Percentiles rank a stretch among this genome's conserved stretches.
Conservation (phyloP, 2,329 filamentous ascomycete genomes). For the Penicillium sp. region DNA sequence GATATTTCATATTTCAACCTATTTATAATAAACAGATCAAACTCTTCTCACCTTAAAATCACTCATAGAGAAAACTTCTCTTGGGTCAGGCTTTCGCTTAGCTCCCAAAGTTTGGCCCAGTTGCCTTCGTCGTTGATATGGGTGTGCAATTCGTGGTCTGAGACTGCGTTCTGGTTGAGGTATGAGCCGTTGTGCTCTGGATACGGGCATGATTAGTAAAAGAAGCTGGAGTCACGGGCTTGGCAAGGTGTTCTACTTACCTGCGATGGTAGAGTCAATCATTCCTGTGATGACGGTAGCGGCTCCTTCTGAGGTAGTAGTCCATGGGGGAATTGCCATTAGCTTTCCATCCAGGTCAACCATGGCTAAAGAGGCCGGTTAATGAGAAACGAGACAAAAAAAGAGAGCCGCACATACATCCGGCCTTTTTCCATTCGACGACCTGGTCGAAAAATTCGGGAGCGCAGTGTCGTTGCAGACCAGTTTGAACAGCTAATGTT, state of each 20-base stretch:
- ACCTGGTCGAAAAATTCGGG: slow-evolving; percentile 5
- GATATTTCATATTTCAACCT: background rate
- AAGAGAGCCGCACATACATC: background rate
- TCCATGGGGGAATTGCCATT: slow-evolving; percentile 16
- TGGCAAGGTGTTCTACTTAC: background rate
- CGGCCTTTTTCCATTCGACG: slow-evolving; percentile 8
- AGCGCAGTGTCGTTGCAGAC: slow-evolving; percentile 15
- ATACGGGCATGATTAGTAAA: background rate
- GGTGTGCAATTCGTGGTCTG: slow-evolving; percentile 27
- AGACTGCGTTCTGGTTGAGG: slow-evolving; percentile 19
- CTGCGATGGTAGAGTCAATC: slow-evolving; percentile 23
- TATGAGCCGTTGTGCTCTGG: slow-evolving; percentile 12
- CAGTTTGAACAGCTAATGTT: slow-evolving; percentile 10
- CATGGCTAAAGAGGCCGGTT: background rate
- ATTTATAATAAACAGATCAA: background rate
- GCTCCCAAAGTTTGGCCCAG: slow-evolving; percentile 29
- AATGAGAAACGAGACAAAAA: background rate
- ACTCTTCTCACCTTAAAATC: background rate
- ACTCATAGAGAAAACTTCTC: slow-evolving; percentile 23
- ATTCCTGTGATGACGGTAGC: slow-evolving; percentile 25
- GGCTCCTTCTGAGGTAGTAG: slow-evolving; percentile 22
- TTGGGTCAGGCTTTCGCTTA: slow-evolving; percentile 31
- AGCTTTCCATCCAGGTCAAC: slow-evolving; percentile 19
- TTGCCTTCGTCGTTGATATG: slow-evolving; percentile 21
- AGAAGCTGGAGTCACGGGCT: too few species aligned